These are phyloP conservation scores for Stagonosporopsis vannaccii DNA, from an alignment of 2,329 filamentous ascomycete species.

Conservation along the genomic window DNA sequence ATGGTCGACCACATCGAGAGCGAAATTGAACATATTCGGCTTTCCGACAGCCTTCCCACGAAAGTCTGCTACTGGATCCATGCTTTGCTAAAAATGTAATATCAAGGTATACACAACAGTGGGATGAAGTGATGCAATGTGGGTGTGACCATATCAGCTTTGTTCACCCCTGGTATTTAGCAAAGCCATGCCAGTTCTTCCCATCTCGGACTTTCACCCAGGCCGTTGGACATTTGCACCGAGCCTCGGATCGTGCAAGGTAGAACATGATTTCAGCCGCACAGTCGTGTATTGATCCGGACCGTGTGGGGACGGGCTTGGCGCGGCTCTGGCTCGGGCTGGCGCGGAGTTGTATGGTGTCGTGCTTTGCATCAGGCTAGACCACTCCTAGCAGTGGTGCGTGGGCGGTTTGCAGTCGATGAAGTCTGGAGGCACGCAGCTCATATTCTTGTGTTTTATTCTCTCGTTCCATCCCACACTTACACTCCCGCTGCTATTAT, in stretches of 20 bases:
- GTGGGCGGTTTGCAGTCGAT: too few species aligned
- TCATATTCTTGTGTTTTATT: neutral
- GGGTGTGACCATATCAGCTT: neutral
- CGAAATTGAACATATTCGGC: conserved; percentile 12
- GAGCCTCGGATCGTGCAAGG: neutral
- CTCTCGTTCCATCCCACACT: neutral
- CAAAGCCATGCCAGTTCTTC: too few species aligned
- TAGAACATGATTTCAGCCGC: neutral
- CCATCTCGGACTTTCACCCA: neutral
- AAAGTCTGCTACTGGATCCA: neutral
- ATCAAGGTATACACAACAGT: neutral
- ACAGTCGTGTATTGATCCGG: neutral
- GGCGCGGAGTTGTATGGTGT: neutral
- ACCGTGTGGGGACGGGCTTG: conserved; percentile 14
- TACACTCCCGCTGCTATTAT: neutral
- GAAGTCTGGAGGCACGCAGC: neutral
- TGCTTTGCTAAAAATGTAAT: neutral
- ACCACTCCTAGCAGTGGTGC: neutral
- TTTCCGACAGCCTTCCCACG: neutral
- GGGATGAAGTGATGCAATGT: neutral
- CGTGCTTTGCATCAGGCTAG: neutral
- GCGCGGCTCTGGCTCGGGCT: neutral
- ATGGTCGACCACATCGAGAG: conserved; percentile 9
- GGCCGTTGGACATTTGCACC: neutral
- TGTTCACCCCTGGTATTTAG: neutral